phyloP scores from a whole-genome alignment of 148 eudicot species.

The Cornus kousa region DNA sequence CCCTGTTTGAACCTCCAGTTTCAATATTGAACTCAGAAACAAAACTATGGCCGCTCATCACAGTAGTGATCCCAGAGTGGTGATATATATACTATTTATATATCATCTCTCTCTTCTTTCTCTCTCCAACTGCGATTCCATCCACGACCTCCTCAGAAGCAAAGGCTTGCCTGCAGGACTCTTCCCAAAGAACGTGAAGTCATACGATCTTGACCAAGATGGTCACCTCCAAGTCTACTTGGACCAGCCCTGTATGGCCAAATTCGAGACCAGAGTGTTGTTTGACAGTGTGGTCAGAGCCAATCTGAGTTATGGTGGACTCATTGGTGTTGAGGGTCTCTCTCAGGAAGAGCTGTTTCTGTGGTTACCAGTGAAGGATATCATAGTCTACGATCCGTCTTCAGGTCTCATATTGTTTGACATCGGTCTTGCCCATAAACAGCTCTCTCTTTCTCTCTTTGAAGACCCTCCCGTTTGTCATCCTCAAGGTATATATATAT shows the following conservation, averaged over 20 bases:
- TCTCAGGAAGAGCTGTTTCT: conserved; percentile 68
- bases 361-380: conserved; percentile 73
- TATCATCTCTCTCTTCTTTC: conserved; percentile 5
- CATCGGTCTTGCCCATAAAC: conserved; percentile 65
- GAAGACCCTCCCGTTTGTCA: conserved; percentile 67
- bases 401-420: conserved; percentile 65
- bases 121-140: conserved; percentile 14
- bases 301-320: conserved; percentile 68
- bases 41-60: background rate
- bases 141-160: conserved; percentile 61
- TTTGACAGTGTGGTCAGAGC: conserved; percentile 65
- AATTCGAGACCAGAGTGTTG: conserved; percentile 52
- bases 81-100: background rate
- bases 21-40: background rate
- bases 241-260: conserved; percentile 57
- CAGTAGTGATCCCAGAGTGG: background rate
- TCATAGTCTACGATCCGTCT: conserved; percentile 59
- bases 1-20: conserved; percentile 1
- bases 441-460: conserved; percentile 61
- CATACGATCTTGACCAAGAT: conserved; percentile 37
- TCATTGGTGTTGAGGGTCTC: conserved; percentile 65
- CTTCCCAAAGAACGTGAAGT: conserved; percentile 54
- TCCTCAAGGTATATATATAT: conserved; percentile 33
- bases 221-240: conserved; percentile 50
- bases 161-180: conserved; percentile 69